phyloP scores from a whole-genome alignment of 192 early-diverging fungal genomes.

The Diversispora epigaea region DNA sequence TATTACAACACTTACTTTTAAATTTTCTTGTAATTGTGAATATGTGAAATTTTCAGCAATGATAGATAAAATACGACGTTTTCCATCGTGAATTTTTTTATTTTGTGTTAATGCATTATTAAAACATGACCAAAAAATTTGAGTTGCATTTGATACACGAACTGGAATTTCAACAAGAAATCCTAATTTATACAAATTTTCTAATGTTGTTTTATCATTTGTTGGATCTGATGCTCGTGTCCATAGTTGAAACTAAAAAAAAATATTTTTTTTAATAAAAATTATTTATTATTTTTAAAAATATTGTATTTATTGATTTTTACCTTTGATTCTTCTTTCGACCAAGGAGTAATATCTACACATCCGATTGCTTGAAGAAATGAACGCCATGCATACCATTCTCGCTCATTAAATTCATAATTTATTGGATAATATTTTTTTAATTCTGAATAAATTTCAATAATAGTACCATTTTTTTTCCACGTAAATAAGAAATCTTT shows the following conservation, averaged over 20 bases:
- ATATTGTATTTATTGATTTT: background rate
- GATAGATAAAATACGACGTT: background rate
- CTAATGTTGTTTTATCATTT: background rate
- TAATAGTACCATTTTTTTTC: too few species aligned
- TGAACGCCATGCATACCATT: background rate
- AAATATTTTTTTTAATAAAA: background rate
- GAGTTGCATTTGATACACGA: too few species aligned
- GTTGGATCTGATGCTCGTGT: background rate
- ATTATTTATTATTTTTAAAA: background rate
- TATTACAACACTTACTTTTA: background rate
- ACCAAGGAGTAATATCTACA: background rate
- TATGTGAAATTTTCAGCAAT: conserved; percentile 4
- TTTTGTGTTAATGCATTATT: background rate
- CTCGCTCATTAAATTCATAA: too few species aligned
- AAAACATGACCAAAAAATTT: background rate
- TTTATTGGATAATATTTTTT: too few species aligned
- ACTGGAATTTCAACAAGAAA: background rate
- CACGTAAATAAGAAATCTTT: too few species aligned
- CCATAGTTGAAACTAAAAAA: background rate
- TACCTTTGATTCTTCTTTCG: background rate
- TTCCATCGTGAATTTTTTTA: background rate
- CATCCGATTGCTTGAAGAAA: background rate
- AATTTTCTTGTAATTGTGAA: background rate
- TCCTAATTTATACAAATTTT: background rate
- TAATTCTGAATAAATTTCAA: too few species aligned